Percentiles rank a stretch among this genome's conserved stretches.
These are phyloP conservation scores for Helminthosporium solani DNA, from an alignment of 2,329 filamentous ascomycete species.

Conservation along the genomic window DNA sequence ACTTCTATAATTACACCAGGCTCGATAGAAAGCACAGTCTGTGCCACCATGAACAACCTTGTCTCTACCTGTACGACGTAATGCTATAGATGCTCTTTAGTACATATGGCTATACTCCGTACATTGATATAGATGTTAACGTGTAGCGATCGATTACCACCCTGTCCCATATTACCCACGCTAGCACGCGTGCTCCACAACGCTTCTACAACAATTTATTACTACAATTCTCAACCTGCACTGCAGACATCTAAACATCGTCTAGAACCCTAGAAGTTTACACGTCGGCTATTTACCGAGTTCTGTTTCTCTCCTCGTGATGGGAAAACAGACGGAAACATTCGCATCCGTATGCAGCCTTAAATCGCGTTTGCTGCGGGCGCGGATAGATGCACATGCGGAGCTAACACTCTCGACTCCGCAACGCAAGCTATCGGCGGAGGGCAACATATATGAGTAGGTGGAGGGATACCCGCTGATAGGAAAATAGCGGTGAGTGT, in stretches of 20 bases:
- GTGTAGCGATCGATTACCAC: too few relatives aligned
- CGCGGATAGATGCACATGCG: constrained; percentile 15
- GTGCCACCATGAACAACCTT: too few relatives aligned
- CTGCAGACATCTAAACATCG: not conserved
- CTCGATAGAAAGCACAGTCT: too few relatives aligned
- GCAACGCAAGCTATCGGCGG: constrained; percentile 1
- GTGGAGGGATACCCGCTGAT: not conserved
- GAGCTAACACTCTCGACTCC: constrained; percentile 5
- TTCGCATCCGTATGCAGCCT: constrained; percentile 15
- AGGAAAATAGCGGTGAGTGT: not conserved
- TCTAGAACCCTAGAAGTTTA: too few relatives aligned
- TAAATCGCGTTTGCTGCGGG: constrained; percentile 5
- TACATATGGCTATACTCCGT: too few relatives aligned
- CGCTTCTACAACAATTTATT: not conserved
- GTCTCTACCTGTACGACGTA: too few relatives aligned
- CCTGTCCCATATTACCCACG: not conserved
- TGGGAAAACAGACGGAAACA: constrained; percentile 14
- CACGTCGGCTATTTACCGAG: not conserved
- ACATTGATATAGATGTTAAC: too few relatives aligned
- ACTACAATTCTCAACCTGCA: not conserved
- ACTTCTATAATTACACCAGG: too few relatives aligned
- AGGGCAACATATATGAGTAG: not conserved
- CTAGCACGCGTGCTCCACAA: not conserved
- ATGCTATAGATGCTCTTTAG: too few relatives aligned
- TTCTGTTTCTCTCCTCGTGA: constrained; percentile 2